A percentile compares a stretch with the other conserved stretches of the same genome.
phyloP scores from a whole-genome alignment of 371 early-diverging fungal species.

The Chytridium lagenaria region DNA sequence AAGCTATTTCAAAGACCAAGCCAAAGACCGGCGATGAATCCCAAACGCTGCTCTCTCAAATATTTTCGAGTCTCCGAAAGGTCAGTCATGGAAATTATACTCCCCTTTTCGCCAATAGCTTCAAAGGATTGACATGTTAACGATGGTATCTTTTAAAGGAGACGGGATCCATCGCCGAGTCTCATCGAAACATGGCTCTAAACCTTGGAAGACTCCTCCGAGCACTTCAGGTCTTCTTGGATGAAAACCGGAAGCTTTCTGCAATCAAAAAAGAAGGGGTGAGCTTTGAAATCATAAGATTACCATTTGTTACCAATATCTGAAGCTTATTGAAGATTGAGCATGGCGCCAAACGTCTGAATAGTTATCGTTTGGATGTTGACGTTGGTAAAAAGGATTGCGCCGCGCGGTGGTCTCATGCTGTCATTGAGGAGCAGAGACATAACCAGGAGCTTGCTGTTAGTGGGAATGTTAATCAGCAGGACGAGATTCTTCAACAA shows the following conservation, averaged over 20 bases:
- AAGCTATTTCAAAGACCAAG: slow-evolving; percentile 21
- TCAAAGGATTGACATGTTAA: too few relatives aligned
- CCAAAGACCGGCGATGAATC: slow-evolving; percentile 29
- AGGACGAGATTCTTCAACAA: not conserved
- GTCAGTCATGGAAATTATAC: too few relatives aligned
- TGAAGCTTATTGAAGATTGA: slow-evolving; percentile 31
- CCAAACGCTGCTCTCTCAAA: slow-evolving; percentile 33
- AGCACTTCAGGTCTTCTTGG: slow-evolving; percentile 37
- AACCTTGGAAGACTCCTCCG: slow-evolving; percentile 22
- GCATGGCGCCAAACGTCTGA: slow-evolving; percentile 25
- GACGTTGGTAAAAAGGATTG: slow-evolving; percentile 22
- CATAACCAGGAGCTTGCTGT: slow-evolving; percentile 14
- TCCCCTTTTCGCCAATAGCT: too few relatives aligned
- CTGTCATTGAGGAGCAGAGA: slow-evolving; percentile 15
- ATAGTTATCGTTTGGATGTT: slow-evolving; percentile 26
- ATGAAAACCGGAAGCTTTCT: slow-evolving; percentile 29
- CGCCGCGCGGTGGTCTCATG: slow-evolving; percentile 19
- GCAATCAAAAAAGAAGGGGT: slow-evolving; percentile 29
- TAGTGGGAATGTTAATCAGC: not conserved
- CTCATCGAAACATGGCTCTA: slow-evolving; percentile 39
- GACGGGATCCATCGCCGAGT: slow-evolving; percentile 32
- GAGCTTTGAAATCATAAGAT: not conserved
- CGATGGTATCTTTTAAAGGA: slow-evolving; percentile 35
- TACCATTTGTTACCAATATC: not conserved
- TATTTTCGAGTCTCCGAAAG: slow-evolving; percentile 26